Percentiles rank a stretch among this genome's conserved stretches.
phyloP scores from a whole-genome alignment of 2,329 filamentous ascomycete genomes.

The Grosmannia serpens region DNA sequence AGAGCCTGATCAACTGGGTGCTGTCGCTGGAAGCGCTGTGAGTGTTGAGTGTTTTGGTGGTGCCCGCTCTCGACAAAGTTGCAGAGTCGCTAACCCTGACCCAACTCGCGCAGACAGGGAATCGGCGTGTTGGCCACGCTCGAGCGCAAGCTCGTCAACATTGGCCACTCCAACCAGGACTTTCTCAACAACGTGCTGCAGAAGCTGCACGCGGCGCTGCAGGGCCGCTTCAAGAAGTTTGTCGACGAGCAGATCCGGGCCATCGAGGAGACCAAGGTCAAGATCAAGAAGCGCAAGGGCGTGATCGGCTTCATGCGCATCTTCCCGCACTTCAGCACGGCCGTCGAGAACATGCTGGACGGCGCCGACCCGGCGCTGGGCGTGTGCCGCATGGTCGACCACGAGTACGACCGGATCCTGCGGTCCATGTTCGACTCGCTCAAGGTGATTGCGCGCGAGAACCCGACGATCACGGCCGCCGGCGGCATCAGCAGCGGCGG shows the following conservation, averaged over 20 bases:
- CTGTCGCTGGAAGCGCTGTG: conserved; percentile 64
- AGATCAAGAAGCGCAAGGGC: conserved; percentile 96
- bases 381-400: conserved; percentile 68
- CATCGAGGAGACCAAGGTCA: conserved; percentile 97
- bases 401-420: conserved; percentile 79
- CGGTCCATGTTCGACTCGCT: conserved; percentile 96
- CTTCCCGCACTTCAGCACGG: conserved; percentile 75
- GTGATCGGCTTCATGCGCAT: conserved; percentile 92
- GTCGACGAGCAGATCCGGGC: conserved; percentile 90
- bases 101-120: conserved; percentile 44
- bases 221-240: conserved; percentile 72
- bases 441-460: conserved; percentile 79
- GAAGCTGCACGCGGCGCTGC: conserved; percentile 64
- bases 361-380: conserved; percentile 43
- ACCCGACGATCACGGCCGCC: conserved; percentile 22
- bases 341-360: conserved; percentile 73
- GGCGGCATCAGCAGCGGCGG: conserved; percentile 11
- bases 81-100: too few relatives aligned
- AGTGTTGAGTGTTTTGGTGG: too few relatives aligned
- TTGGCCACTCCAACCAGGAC: conserved; percentile 87
- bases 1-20: conserved; percentile 74
- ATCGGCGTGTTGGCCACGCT: conserved; percentile 75
- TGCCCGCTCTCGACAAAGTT: too few relatives aligned
- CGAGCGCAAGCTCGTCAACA: conserved; percentile 65
- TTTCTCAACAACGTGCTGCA: conserved; percentile 70